A percentile compares a stretch with the other conserved stretches of the same genome.
phyloP scores from a whole-genome alignment of 2,329 filamentous ascomycete genomes.

The Fusarium sp. region DNA sequence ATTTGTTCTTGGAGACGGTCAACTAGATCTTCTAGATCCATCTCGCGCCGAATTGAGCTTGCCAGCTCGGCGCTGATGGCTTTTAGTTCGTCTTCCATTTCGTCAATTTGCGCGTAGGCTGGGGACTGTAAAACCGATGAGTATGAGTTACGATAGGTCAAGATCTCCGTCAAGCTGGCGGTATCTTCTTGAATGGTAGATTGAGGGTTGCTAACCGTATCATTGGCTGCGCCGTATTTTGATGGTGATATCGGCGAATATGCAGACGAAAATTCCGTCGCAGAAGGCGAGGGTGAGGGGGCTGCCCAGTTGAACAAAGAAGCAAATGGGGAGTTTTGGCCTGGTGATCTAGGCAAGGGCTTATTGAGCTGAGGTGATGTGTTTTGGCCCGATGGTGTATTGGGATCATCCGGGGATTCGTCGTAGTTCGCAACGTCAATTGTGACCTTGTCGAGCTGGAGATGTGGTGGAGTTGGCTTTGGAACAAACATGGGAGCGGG shows the following conservation, averaged over 20 bases:
- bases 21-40: conserved; percentile 95
- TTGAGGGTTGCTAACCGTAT: conserved; percentile 46
- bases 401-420: conserved; percentile 37
- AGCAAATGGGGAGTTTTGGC: conserved; percentile 60
- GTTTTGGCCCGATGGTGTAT: conserved; percentile 45
- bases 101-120: conserved; percentile 72
- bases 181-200: conserved; percentile 54
- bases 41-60: conserved; percentile 90
- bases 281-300: conserved; percentile 59
- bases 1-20: conserved; percentile 86
- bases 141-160: conserved; percentile 64
- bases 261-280: conserved; percentile 64
- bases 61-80: conserved; percentile 94
- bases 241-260: conserved; percentile 63
- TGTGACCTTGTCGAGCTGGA: conserved; percentile 60
- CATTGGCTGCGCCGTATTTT: conserved; percentile 51
- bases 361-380: conserved; percentile 60
- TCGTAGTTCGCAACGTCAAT: conserved; percentile 45
- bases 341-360: conserved; percentile 65
- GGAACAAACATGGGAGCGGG: conserved; percentile 61
- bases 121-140: conserved; percentile 60
- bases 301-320: conserved; percentile 65
- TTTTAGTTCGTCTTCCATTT: conserved; percentile 93
- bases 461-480: conserved; percentile 64
- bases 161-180: conserved; percentile 51